Conservation (phyloP, 495 filamentous ascomycete genomes). For the Talaromyces thailandensis region DNA sequence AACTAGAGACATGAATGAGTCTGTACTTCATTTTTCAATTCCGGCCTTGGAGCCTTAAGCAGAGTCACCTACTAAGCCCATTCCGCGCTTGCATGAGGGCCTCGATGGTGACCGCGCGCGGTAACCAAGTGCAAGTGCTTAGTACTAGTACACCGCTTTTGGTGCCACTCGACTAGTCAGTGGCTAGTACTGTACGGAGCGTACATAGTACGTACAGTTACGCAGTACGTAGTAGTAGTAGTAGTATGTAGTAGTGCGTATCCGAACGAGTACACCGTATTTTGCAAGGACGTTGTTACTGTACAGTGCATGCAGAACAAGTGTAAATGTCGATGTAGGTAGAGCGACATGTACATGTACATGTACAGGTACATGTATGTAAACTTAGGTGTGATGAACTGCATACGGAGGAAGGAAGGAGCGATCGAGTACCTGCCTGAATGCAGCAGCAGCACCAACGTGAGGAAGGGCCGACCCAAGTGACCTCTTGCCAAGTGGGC, state of each 20-base stretch:
- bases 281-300: not conserved
- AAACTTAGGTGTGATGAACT: not conserved
- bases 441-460: not conserved
- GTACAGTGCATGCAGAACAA: not conserved
- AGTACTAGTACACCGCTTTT: not conserved
- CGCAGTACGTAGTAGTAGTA: not conserved
- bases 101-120: not conserved
- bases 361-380: too few species aligned
- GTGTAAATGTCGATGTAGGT: not conserved
- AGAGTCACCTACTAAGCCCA: not conserved
- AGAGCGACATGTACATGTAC: not conserved
- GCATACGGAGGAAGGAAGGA: not conserved
- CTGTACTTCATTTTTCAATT: not conserved
- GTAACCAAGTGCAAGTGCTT: not conserved
- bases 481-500: not conserved
- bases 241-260: too few species aligned
- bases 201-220: not conserved
- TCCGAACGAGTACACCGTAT: not conserved
- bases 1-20: not conserved
- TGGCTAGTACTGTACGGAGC: not conserved
- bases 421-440: not conserved
- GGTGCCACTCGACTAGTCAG: not conserved
- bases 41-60: not conserved
- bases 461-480: not conserved
- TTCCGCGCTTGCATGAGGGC: not conserved